These are phyloP conservation scores for Suillus americanus DNA, from an alignment of 768 basidiomycete species.

Conservation along the genomic window DNA sequence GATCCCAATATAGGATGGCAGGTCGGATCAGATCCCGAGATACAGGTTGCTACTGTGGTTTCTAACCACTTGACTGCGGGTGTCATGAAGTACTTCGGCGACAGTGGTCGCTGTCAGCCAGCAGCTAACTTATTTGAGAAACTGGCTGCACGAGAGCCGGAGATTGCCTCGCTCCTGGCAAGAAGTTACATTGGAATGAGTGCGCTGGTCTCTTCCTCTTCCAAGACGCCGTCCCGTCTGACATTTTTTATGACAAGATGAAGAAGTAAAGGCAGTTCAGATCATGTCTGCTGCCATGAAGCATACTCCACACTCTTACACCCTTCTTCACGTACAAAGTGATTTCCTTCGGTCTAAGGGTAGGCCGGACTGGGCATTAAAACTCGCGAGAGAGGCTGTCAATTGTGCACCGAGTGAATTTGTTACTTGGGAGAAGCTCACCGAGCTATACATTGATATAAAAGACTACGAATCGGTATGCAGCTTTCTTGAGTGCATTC, in stretches of 20 bases:
- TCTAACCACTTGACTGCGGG: conserved; percentile 96
- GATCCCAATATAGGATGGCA: conserved; percentile 78
- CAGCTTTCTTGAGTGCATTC: not conserved
- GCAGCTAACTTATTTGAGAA: conserved; percentile 96
- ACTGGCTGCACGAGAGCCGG: conserved; percentile 79
- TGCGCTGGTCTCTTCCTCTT: conserved; percentile 41
- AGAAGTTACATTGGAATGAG: conserved; percentile 96
- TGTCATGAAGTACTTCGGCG: conserved; percentile 95
- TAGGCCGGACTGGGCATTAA: conserved; percentile 84
- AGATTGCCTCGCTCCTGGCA: conserved; percentile 85
- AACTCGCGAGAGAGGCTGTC: conserved; percentile 91
- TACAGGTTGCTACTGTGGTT: conserved; percentile 95
- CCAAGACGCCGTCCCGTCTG: not conserved
- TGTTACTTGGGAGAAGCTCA: conserved; percentile 97
- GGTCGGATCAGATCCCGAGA: conserved; percentile 97
- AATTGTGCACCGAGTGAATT: conserved; percentile 99
- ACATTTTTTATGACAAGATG: conserved; percentile 53
- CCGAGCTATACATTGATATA: conserved; percentile 90
- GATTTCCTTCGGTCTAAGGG: conserved; percentile 90
- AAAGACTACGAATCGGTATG: conserved; percentile 75
- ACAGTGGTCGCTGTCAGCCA: conserved; percentile 81
- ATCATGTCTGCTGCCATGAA: conserved; percentile 85
- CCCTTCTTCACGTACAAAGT: conserved; percentile 90
- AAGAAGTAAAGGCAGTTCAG: conserved; percentile 97
- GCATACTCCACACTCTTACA: conserved; percentile 88